These are phyloP conservation scores for Fraxinus nigra DNA, from an alignment of 305 asterid species.

Conservation along the genomic window DNA sequence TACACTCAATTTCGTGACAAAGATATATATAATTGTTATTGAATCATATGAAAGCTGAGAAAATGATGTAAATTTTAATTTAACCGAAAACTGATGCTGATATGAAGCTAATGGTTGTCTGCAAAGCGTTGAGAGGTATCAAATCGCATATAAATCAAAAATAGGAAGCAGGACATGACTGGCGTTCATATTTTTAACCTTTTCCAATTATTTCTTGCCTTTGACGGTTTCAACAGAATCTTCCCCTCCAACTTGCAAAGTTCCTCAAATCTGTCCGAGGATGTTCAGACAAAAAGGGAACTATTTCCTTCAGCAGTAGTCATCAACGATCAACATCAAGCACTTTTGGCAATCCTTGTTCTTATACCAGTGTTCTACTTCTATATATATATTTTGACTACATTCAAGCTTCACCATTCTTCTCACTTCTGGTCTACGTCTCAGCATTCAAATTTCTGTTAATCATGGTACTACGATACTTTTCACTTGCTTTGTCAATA, in stretches of 20 bases:
- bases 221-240: constrained; percentile 29
- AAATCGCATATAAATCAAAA: constrained; percentile 4
- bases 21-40: constrained; percentile 18
- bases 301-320: constrained; percentile 12
- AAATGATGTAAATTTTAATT: background rate
- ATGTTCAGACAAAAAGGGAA: constrained; percentile 29
- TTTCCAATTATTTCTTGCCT: background rate
- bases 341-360: constrained; percentile 6
- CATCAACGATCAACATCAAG: background rate
- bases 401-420: constrained; percentile 18
- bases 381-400: constrained; percentile 13
- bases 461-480: constrained; percentile 11
- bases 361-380: background rate
- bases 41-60: background rate
- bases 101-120: constrained; percentile 20
- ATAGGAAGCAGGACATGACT: background rate
- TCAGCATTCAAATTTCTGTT: background rate
- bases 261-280: constrained; percentile 32
- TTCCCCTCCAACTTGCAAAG: constrained; percentile 30
- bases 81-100: constrained; percentile 27
- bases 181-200: background rate
- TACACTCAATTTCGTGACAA: background rate
- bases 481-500: background rate
- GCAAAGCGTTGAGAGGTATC: constrained; percentile 24
- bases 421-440: background rate